Conservation (phyloP, 2,329 filamentous ascomycete species). For the Byssochlamys sp. region DNA sequence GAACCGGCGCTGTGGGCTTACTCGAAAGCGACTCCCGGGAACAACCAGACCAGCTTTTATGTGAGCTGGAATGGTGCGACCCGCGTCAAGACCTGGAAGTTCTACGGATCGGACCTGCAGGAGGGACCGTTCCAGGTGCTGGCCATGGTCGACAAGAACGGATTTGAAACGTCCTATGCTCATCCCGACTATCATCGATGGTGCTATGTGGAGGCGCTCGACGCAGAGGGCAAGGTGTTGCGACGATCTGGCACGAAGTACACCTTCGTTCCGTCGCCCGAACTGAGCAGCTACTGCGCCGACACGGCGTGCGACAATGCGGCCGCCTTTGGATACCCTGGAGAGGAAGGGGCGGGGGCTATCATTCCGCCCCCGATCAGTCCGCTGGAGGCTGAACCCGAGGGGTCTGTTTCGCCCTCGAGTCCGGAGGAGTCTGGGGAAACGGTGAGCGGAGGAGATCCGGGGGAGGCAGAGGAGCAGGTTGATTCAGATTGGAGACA, state of each 20-base stretch:
- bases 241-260: conserved; percentile 24
- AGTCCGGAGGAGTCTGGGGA: not conserved
- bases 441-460: not conserved
- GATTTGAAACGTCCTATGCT: conserved; percentile 31
- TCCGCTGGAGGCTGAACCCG: conserved; percentile 21
- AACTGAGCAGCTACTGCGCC: conserved; percentile 23
- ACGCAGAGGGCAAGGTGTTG: conserved; percentile 21
- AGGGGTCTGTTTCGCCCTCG: conserved; percentile 7
- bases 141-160: conserved; percentile 20
- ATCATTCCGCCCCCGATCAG: conserved; percentile 23
- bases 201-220: conserved; percentile 29
- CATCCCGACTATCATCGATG: conserved; percentile 20
- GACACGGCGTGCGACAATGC: conserved; percentile 22
- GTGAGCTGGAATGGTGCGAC: conserved; percentile 36
- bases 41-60: conserved; percentile 24
- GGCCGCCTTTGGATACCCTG: conserved; percentile 19
- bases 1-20: conserved; percentile 34
- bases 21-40: conserved; percentile 17
- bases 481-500: not conserved
- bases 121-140: conserved; percentile 24
- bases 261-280: conserved; percentile 28
- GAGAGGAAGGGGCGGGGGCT: conserved; percentile 16
- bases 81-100: conserved; percentile 25
- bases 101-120: conserved; percentile 23
- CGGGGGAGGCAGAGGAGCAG: not conserved